These are phyloP conservation scores for Populus deltoides DNA, from an alignment of 345 rosid species.

Conservation along the genomic window DNA sequence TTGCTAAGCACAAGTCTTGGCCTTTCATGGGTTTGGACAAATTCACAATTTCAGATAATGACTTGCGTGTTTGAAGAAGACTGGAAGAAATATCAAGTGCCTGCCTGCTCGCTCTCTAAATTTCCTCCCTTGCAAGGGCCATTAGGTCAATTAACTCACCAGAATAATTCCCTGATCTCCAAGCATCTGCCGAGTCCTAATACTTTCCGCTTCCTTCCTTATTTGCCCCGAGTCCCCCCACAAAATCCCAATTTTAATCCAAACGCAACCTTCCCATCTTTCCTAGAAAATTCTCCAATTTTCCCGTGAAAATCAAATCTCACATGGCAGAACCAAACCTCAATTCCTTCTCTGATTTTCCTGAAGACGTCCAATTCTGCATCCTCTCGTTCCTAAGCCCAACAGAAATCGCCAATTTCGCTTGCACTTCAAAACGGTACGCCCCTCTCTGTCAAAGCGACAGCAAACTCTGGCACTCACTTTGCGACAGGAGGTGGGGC, in stretches of 20 bases:
- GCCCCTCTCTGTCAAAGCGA: conserved; percentile 55
- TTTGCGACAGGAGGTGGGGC: conserved; percentile 84
- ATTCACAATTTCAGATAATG: too few relatives aligned
- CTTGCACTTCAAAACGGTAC: conserved; percentile 76
- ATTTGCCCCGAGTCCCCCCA: background rate
- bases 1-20: too few relatives aligned
- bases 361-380: conserved; percentile 79
- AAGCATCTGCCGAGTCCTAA: conserved; percentile 25
- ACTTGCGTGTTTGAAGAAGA: too few relatives aligned
- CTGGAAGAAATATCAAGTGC: too few relatives aligned
- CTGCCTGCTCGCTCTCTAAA: too few relatives aligned
- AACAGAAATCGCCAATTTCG: conserved; percentile 59
- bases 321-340: conserved; percentile 12
- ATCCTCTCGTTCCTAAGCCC: conserved; percentile 74
- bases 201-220: background rate
- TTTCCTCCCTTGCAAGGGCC: background rate
- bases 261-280: background rate
- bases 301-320: conserved; percentile 8
- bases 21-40: too few relatives aligned
- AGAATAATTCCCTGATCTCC: conserved; percentile 25
- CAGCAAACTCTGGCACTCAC: conserved; percentile 61
- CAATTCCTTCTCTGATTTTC: conserved; percentile 56
- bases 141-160: background rate
- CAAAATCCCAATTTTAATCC: background rate
- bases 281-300: too few relatives aligned